Evolutionary conservation across 1,139 yeast species (phyloP).

Genomic region (Sugiyamaella novakii): DNA sequence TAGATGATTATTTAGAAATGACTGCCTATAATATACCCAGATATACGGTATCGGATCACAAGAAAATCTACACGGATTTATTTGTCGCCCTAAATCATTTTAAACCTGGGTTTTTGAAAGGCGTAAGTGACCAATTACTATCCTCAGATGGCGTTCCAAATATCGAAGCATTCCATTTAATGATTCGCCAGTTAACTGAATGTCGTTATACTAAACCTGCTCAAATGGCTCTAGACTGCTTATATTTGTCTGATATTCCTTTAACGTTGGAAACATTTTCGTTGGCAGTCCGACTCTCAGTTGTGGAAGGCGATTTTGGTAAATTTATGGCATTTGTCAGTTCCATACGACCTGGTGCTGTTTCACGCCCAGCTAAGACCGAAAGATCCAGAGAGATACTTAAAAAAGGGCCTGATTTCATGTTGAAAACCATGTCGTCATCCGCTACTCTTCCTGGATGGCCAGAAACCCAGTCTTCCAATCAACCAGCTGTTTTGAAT

Average conservation of each 20-base stretch:
- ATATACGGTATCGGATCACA: constrained; percentile 15
- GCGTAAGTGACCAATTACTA: constrained; percentile 19
- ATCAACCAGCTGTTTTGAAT: background rate
- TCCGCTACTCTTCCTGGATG: constrained; percentile 21
- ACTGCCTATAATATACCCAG: constrained; percentile 22
- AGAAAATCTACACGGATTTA: constrained; percentile 17
- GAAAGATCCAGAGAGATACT: background rate
- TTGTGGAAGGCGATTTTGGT: constrained; percentile 24
- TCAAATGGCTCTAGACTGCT: constrained; percentile 32
- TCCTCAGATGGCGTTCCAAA: constrained; percentile 31
- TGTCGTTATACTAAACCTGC: constrained; percentile 34
- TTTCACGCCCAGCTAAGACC: background rate
- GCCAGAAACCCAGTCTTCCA: constrained; percentile 8
- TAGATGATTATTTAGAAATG: constrained; percentile 25
- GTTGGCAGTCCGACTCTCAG: constrained; percentile 30
- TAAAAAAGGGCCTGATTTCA: constrained; percentile 25
- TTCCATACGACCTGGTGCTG: background rate
- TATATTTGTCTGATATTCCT: constrained; percentile 30
- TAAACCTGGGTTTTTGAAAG: constrained; percentile 24
- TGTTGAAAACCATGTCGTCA: constrained; percentile 21
- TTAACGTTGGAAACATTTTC: constrained; percentile 28
- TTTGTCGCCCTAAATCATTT: constrained; percentile 19
- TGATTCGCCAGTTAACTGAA: constrained; percentile 30
- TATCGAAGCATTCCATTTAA: constrained; percentile 29
- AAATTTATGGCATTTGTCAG: constrained; percentile 24